Conservation (phyloP, 768 basidiomycete species). For the Naganishia friedmannii region DNA sequence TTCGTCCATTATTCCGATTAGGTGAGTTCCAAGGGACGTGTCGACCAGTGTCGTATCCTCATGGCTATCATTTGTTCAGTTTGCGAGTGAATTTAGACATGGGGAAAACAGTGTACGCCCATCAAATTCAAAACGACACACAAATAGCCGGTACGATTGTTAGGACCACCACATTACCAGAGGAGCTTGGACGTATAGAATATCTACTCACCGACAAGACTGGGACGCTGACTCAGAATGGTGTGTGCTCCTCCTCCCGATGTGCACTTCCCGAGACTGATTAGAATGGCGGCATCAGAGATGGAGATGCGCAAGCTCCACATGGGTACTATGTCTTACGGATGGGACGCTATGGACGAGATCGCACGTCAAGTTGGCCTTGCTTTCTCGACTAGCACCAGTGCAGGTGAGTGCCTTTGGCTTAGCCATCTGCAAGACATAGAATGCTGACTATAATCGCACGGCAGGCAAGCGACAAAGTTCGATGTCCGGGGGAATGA, state of each 20-base stretch:
- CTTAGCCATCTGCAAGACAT: background rate
- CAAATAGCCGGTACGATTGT: constrained; percentile 96
- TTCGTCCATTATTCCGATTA: constrained; percentile 98
- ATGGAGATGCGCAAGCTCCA: constrained; percentile 99
- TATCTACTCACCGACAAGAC: constrained; percentile 97
- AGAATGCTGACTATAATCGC: background rate
- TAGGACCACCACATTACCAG: constrained; percentile 92
- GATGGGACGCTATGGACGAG: constrained; percentile 98
- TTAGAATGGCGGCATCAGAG: constrained; percentile 57
- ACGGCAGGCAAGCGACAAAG: constrained; percentile 51
- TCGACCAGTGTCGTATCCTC: background rate
- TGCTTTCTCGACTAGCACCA: constrained; percentile 69
- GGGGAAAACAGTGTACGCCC: constrained; percentile 98
- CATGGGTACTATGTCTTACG: constrained; percentile 98
- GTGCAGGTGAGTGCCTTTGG: constrained; percentile 56
- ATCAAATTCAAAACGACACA: constrained; percentile 85
- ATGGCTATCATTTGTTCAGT: constrained; percentile 55
- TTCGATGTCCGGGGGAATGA: constrained; percentile 66
- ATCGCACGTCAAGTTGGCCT: constrained; percentile 84
- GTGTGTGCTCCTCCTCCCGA: constrained; percentile 55
- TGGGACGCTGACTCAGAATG: constrained; percentile 94
- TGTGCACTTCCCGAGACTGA: background rate
- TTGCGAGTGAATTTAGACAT: constrained; percentile 98
- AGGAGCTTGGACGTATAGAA: constrained; percentile 52
- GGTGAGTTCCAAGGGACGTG: constrained; percentile 58